Base-by-base conservation (phyloP, 768 basidiomycete species). In the Lepiota subincarnata region DNA sequence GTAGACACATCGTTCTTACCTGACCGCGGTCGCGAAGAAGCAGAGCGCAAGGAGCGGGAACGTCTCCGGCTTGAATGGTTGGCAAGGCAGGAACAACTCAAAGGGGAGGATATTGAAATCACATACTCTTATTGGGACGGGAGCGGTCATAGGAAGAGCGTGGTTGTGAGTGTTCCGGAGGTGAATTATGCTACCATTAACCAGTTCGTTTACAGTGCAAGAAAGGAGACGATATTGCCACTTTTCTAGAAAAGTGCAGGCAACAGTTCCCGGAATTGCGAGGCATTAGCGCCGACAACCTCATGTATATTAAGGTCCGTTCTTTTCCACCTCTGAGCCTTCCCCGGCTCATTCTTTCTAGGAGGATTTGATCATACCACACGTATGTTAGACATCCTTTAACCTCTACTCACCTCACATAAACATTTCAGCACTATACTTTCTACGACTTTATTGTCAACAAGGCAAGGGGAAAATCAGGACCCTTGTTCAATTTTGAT, bases 381-480 rank as follows among this genome's bases (percentile, higher is more conserved):
- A 95, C 64, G 95, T 93, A 70, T 41, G 87, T 68, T 8, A 50
- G 19, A 31, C 3, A 2, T 14, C 50, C 6, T 55, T 34, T 19
- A 16, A 51, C 40, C 48, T 35, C 54, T 18, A 34, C 51, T 48
- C 49, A 12, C 40, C 36, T 45, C 18, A 31, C 10, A 11, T 39
- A 5, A 40, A 1, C 20, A 4, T 40, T 18, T 22, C 61, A 98
- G 92, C 96, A 98, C 66, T 83, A 98, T 70, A 97, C 95, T 1
- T 99, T 99, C 67, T 98, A 98, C 68, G 91, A 95, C 70, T 98
- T 99, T 60, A 97, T 99, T 59, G 77, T 98, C 62, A 98, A 98
- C 78, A 98, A 97, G 71, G 94, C 95, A 6, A 85, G 97, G 19
- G 97, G 97, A 22, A 99, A 99, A 70, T 97, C 94, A 0, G 97